phyloP scores from a whole-genome alignment of 2,329 filamentous ascomycete genomes.

The Colletotrichum sp. region DNA sequence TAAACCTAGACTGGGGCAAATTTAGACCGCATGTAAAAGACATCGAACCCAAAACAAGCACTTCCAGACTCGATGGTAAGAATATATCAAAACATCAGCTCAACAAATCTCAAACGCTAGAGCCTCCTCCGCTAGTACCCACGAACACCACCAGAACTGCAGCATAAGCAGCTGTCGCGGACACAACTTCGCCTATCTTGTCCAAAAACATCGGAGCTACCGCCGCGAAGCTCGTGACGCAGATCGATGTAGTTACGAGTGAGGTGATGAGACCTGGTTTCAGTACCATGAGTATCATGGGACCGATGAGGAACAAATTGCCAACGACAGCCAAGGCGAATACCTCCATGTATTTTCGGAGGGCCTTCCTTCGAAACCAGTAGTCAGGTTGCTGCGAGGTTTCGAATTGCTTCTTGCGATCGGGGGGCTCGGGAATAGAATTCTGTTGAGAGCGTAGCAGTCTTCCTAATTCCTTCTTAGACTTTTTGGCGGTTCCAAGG shows the following conservation, averaged over 20 bases:
- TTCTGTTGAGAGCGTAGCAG: too few species aligned
- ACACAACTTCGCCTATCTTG: neutral
- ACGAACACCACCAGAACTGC: neutral
- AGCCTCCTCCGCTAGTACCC: neutral
- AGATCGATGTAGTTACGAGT: neutral
- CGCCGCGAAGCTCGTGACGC: neutral
- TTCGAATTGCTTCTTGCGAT: too few species aligned
- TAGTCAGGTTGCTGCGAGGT: neutral
- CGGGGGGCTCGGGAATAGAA: too few species aligned
- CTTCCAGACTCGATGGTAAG: too few species aligned
- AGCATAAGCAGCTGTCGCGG: neutral
- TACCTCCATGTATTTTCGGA: neutral
- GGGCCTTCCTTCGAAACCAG: neutral
- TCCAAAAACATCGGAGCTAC: accelerated
- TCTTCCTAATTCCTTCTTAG: too few species aligned
- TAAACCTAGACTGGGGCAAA: too few species aligned
- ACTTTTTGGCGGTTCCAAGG: too few species aligned
- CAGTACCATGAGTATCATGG: neutral
- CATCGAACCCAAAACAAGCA: too few species aligned
- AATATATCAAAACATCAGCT: too few species aligned
- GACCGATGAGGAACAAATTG: neutral
- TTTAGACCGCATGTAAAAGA: too few species aligned
- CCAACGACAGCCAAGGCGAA: neutral
- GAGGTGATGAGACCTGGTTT: neutral
- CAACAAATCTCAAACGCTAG: neutral